Evolutionary conservation across 2,329 filamentous ascomycete species (phyloP).

Genomic region (Fusarium longipes): DNA sequence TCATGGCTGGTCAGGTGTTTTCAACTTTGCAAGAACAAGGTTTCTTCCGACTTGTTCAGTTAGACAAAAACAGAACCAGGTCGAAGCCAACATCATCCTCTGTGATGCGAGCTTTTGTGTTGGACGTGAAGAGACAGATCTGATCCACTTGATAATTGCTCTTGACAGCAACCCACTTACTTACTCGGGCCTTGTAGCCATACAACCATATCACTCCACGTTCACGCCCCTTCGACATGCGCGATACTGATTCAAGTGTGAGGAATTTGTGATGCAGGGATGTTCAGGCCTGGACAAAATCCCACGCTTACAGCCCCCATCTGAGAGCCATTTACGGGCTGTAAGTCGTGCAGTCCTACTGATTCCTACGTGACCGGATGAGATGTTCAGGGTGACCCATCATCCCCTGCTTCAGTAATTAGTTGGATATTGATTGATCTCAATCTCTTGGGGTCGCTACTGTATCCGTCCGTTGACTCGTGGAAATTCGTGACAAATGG

Average conservation of each 20-base stretch:
- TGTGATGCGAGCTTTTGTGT: conserved; percentile 25
- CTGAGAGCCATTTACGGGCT: neutral
- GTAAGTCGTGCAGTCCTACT: conserved; percentile 10
- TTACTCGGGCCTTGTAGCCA: conserved; percentile 11
- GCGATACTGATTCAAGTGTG: conserved; percentile 18
- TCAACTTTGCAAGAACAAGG: conserved; percentile 13
- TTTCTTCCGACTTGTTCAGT: conserved; percentile 13
- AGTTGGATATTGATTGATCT: conserved; percentile 18
- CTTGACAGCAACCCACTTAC: conserved; percentile 37
- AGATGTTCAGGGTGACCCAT: conserved; percentile 27
- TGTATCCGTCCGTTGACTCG: neutral
- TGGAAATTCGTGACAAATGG: neutral
- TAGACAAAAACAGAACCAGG: neutral
- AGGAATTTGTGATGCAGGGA: conserved; percentile 39
- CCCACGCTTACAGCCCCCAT: conserved; percentile 30
- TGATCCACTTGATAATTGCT: conserved; percentile 41
- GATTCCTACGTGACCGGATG: conserved; percentile 25
- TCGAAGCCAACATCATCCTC: conserved; percentile 15
- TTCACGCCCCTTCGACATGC: conserved; percentile 17
- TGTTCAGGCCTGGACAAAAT: conserved; percentile 19
- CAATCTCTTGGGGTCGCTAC: conserved; percentile 5
- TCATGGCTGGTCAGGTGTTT: too few species aligned
- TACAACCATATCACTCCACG: conserved; percentile 14
- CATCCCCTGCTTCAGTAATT: conserved; percentile 7
- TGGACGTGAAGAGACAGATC: conserved; percentile 19